phyloP scores from a whole-genome alignment of 345 rosid species.

The Draba incana region DNA sequence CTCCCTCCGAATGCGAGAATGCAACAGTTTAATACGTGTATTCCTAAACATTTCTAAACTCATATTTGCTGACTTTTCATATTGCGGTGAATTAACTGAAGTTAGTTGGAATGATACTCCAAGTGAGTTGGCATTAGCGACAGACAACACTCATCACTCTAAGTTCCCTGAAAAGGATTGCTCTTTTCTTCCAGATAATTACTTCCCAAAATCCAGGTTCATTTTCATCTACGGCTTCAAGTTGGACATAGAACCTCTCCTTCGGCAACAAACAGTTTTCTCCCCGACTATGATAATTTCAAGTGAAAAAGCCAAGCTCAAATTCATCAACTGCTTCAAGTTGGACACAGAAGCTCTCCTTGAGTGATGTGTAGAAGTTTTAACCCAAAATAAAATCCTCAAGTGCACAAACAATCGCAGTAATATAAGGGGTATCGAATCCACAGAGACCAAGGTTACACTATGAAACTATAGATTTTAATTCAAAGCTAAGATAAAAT shows the following conservation, averaged over 20 bases:
- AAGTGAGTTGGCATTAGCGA: not conserved
- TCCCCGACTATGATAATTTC: too few species aligned
- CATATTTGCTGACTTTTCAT: constrained; percentile 2
- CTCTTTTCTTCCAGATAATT: not conserved
- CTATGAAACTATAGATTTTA: too few species aligned
- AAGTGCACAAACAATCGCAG: too few species aligned
- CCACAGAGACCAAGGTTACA: too few species aligned
- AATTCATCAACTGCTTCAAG: not conserved
- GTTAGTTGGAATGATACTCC: not conserved
- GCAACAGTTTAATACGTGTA: not conserved
- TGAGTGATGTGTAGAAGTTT: too few species aligned
- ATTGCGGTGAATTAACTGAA: not conserved
- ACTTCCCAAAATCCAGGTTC: not conserved
- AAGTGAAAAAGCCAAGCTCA: not conserved
- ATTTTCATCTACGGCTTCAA: not conserved
- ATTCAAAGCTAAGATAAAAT: too few species aligned
- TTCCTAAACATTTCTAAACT: constrained; percentile 2
- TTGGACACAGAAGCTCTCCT: not conserved
- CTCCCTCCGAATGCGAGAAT: not conserved
- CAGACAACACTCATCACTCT: not conserved
- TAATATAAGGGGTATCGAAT: too few species aligned
- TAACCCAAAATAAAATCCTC: too few species aligned
- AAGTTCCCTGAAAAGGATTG: not conserved
- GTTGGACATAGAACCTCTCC: not conserved
- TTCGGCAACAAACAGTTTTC: too few species aligned